Evolutionary conservation across 345 rosid genomes (phyloP).

Genomic region (Moringa oleifera): DNA sequence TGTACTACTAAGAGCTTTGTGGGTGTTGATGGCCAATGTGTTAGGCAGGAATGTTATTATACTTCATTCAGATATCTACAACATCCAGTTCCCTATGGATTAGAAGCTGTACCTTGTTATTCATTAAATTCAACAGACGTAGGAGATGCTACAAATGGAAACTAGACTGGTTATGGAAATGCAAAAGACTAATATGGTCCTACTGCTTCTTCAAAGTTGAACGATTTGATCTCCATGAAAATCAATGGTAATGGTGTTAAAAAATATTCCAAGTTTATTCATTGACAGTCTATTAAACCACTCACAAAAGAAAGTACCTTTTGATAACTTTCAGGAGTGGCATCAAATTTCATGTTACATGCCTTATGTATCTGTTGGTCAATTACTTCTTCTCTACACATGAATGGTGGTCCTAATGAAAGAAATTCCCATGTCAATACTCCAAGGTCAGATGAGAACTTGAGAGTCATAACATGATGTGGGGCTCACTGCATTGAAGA

Average conservation of each 20-base stretch:
- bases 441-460: no score
- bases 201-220: slow-evolving; percentile 21
- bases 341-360: no score
- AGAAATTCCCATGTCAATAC: no score
- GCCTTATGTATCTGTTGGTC: no score
- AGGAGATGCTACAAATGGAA: slow-evolving; percentile 36
- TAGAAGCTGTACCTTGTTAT: slow-evolving; percentile 40
- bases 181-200: slow-evolving; percentile 24
- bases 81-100: slow-evolving; percentile 41
- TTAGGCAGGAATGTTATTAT: slow-evolving; percentile 39
- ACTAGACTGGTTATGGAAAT: slow-evolving; percentile 25
- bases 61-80: slow-evolving; percentile 34
- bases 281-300: slow-evolving; percentile 27
- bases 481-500: no score
- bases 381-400: no score
- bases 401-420: no score
- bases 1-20: slow-evolving; percentile 29
- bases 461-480: no score
- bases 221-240: slow-evolving; percentile 22
- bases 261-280: slow-evolving; percentile 26
- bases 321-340: no score
- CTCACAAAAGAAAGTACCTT: no score
- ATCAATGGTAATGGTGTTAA: slow-evolving; percentile 26
- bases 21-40: slow-evolving; percentile 38
- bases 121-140: slow-evolving; percentile 41